phyloP scores from a whole-genome alignment of 495 filamentous ascomycete species.

The Talaromyces borbonicus region DNA sequence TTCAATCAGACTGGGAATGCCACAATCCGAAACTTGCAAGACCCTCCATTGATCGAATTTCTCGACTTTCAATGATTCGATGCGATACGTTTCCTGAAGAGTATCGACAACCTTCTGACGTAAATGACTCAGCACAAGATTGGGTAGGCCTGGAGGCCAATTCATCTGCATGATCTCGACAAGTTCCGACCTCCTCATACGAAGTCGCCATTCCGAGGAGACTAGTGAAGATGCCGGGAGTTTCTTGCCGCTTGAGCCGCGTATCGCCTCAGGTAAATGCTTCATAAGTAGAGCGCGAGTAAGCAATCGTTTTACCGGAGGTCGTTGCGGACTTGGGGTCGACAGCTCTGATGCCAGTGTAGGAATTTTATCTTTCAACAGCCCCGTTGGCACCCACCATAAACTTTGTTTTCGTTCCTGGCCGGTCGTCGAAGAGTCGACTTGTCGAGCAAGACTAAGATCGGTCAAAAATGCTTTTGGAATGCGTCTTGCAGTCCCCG shows the following conservation, averaged over 20 bases:
- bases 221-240: slow-evolving; percentile 16
- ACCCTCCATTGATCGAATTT: slow-evolving; percentile 23
- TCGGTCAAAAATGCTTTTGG: slow-evolving; percentile 56
- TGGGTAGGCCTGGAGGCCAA: slow-evolving; percentile 65
- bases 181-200: slow-evolving; percentile 14
- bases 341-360: background rate
- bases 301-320: slow-evolving; percentile 21
- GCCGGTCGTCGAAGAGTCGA: background rate
- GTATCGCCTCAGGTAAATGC: background rate
- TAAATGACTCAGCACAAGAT: slow-evolving; percentile 45
- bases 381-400: slow-evolving; percentile 49
- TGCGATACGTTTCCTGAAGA: slow-evolving; percentile 20
- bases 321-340: background rate
- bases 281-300: slow-evolving; percentile 20
- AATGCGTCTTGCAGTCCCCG: slow-evolving; percentile 41
- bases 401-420: slow-evolving; percentile 37
- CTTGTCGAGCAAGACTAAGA: slow-evolving; percentile 45
- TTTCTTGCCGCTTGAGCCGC: slow-evolving; percentile 9
- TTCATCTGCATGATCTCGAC: slow-evolving; percentile 23
- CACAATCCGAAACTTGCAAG: slow-evolving; percentile 18
- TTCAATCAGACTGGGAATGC: slow-evolving; percentile 18
- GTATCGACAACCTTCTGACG: slow-evolving; percentile 34
- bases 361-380: slow-evolving; percentile 24
- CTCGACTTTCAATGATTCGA: slow-evolving; percentile 12
- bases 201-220: slow-evolving; percentile 29